Evolutionary conservation across 257 asterid species (phyloP), one percentile per base, ranked within the genome.

Genomic region (Solanum lignicaule): DNA sequence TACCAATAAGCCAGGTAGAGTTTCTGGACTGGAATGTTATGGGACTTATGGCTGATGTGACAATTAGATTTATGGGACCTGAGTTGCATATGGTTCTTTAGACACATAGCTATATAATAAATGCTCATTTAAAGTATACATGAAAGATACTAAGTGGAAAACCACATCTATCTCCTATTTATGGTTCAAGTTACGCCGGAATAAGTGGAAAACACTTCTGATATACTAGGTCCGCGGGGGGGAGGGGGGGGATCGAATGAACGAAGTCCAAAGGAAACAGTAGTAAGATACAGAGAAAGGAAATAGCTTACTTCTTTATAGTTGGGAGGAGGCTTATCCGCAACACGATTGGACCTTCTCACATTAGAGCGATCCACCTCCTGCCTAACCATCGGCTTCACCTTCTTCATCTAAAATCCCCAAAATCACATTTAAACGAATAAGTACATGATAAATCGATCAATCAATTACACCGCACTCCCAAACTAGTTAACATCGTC

Each of bases 291-390:
- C 3, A 38, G 0, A 29, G 41, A 46, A 35, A 36, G 60, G 48
- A 66, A 29, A 83, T 36, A 48, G 74, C 91, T 83, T 23, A 94
- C 98, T 66, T 95, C 96, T 90, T 91, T 94, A 87, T 95, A 95
- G 89, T 89, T 94, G 14, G 90, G 91, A 25, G 93, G 87, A 20
- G 97, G 97, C 92, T 91, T 75, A 66, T 90, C 95, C 0, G 93
- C 93, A 8, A 94, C 95, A 5, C 98, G 94, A 85, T 89, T 92
- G 1, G 98, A 94, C 60, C 98, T 90, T 66, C 98, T 89, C 36
- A 93, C 89, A 7, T 88, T 12, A 5, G 95, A 88, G 13, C 55
- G 89, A 33, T 94, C 98, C 43, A 90, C 43, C 0, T 93, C 93
- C 88, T 84, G 93, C 52, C 88, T 91, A 13, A 92, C 93, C 87